Base-by-base conservation (phyloP, 768 basidiomycete genomes). In the Kockovaella imperatae region DNA sequence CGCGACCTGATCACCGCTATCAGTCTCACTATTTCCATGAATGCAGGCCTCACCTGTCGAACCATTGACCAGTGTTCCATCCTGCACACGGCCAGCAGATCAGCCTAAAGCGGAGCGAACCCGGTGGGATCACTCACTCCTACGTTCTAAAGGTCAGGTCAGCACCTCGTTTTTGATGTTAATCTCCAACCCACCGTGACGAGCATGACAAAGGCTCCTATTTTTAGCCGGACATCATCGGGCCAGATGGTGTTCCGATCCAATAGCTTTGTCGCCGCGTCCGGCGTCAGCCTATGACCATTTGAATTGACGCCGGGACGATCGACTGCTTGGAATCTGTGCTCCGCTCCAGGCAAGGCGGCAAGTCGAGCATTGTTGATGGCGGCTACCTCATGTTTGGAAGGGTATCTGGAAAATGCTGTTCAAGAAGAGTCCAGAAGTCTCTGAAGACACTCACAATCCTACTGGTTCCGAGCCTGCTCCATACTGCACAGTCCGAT, bases 41-140 rank as follows among this genome's bases (percentile, higher is more conserved):
- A 15, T 29, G 36, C 18, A 24, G 15, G 39, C 13, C 36, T 80
- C 80, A n/a, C 93, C 93, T 75, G 93, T 85, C 45, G 83, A 89
- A 1, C 95, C 95, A 61, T 99, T 99, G 40, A 96, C 95, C 7
- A 96, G 79, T 2, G 75, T 78, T n/a, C 87, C 86, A 57, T 90
- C 87, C 52, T 66, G 48, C 21, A 35, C n/a, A 30, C 45, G 39
- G 36, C 29, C 28, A 36, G 39, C 17, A 23, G 3, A 24, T 6
- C 39, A 15, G 4, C 24, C 13, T 15, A 17, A 15, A 24, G 18
- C 34, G 26, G 42, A 11, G 25, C 20, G 25, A 26, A 7, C 42
- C 10, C 11, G 11, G 23, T 28, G 25, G 8, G 4, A n/a, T 15
- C 7, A 36, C 59, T 39, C 31, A 64, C 62, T 26, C 53, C 39